These are phyloP conservation scores for Tolypocladium paradoxum DNA, from an alignment of 2,329 filamentous ascomycete species.

Conservation along the genomic window DNA sequence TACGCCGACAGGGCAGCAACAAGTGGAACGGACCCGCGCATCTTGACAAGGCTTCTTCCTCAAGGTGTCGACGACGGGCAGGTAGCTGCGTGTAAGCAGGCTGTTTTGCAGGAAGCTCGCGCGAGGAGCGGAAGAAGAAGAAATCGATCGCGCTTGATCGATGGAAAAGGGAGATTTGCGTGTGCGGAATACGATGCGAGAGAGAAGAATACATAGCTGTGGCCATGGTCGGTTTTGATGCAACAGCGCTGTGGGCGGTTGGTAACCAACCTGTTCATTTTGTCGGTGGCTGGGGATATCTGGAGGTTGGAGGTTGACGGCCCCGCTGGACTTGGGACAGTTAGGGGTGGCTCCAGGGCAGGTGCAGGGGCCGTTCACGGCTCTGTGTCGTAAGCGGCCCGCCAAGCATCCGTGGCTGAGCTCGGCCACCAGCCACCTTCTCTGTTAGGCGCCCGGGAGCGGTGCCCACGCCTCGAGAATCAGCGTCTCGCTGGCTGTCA, in stretches of 20 bases:
- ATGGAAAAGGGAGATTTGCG: background rate
- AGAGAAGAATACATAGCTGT: background rate
- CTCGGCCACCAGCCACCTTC: background rate
- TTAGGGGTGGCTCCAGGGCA: background rate
- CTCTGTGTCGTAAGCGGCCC: too few species aligned
- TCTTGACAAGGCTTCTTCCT: slow-evolving; percentile 12
- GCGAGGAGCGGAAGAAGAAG: background rate
- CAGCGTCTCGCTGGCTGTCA: too few species aligned
- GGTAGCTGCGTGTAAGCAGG: background rate
- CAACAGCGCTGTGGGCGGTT: background rate
- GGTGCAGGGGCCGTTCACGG: background rate
- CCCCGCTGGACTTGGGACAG: background rate
- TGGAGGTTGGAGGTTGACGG: background rate
- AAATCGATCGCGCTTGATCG: background rate
- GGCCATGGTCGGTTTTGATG: background rate
- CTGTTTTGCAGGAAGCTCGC: background rate
- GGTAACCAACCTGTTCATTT: too few species aligned
- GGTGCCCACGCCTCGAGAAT: too few species aligned
- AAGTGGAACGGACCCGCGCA: slow-evolving; percentile 19
- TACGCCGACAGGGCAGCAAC: slow-evolving; percentile 18
- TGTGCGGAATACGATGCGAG: too few species aligned
- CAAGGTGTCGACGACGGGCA: background rate
- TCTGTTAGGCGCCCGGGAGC: too few species aligned
- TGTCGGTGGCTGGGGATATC: background rate
- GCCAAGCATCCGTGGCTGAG: background rate